A percentile compares a stretch with the other conserved stretches of the same genome.
phyloP scores from a whole-genome alignment of 768 basidiomycete species.

The Candolleomyces efflorescens region DNA sequence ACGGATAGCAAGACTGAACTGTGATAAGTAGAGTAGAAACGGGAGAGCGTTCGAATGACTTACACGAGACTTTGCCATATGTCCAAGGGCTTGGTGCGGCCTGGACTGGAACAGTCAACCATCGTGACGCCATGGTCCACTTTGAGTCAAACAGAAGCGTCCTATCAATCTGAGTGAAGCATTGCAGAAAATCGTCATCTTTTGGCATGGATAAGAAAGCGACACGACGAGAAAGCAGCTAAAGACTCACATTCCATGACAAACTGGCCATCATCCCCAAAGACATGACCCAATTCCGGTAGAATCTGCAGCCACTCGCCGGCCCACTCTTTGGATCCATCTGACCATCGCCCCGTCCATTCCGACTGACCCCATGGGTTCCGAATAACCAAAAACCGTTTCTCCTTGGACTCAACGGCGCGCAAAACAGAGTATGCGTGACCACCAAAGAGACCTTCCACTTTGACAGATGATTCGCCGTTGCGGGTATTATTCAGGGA shows the following conservation, averaged over 20 bases:
- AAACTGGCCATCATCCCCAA: conserved; percentile 47
- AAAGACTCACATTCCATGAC: conserved; percentile 41
- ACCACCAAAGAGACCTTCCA: conserved; percentile 34
- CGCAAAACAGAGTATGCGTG: conserved; percentile 47
- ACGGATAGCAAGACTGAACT: conserved; percentile 41
- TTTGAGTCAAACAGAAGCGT: conserved; percentile 43
- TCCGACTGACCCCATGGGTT: conserved; percentile 49
- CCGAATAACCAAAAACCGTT: conserved; percentile 42
- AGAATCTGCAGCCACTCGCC: conserved; percentile 40
- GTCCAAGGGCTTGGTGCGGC: conserved; percentile 45
- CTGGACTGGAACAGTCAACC: conserved; percentile 40
- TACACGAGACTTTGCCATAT: conserved; percentile 54
- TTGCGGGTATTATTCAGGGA: conserved; percentile 19
- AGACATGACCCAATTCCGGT: conserved; percentile 33
- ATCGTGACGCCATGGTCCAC: conserved; percentile 45
- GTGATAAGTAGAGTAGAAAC: background rate
- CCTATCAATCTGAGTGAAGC: conserved; percentile 40
- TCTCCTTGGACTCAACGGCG: conserved; percentile 39
- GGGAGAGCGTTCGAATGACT: conserved; percentile 23
- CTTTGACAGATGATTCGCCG: conserved; percentile 19
- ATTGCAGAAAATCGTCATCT: conserved; percentile 39
- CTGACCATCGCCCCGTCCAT: conserved; percentile 47
- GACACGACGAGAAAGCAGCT: conserved; percentile 5
- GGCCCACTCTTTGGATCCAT: conserved; percentile 48
- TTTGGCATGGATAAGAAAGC: background rate